A percentile compares a stretch with the other conserved stretches of the same genome.
These are phyloP conservation scores for Mycena leptocephala DNA, from an alignment of 768 basidiomycete genomes.

Conservation along the genomic window DNA sequence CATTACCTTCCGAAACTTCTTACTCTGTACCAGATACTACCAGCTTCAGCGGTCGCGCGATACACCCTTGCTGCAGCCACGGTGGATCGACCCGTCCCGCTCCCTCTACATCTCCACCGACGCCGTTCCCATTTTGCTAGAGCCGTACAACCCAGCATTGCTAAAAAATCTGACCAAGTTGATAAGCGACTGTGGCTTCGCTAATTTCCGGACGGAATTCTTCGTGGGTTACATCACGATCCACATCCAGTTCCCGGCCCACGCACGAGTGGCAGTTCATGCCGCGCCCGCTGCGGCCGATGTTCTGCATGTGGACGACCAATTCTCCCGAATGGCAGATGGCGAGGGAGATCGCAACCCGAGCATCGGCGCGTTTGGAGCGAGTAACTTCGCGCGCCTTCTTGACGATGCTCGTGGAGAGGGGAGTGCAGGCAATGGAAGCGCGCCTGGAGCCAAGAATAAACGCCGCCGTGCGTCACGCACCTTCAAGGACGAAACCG, in stretches of 20 bases:
- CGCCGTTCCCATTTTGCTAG: background rate
- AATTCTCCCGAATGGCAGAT: background rate
- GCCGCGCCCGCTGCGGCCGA: no score
- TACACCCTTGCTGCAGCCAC: background rate
- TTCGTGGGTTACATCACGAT: background rate
- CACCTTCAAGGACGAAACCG: background rate
- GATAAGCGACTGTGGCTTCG: background rate
- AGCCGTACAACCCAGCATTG: background rate
- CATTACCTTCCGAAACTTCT: background rate
- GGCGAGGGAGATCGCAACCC: no score
- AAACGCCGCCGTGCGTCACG: background rate
- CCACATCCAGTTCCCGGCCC: background rate
- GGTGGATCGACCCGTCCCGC: background rate
- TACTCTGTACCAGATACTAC: background rate
- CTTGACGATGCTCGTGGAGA: background rate
- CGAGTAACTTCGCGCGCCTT: background rate
- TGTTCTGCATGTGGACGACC: background rate
- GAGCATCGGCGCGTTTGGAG: background rate
- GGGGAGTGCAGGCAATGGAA: background rate
- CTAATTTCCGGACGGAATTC: background rate
- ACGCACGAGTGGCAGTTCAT: background rate
- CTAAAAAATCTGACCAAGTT: background rate
- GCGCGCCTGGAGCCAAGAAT: background rate
- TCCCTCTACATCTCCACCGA: background rate
- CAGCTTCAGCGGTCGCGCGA: background rate